Conservation (phyloP, 352 stramenopile genomes). For the Plasmopara viticola region DNA sequence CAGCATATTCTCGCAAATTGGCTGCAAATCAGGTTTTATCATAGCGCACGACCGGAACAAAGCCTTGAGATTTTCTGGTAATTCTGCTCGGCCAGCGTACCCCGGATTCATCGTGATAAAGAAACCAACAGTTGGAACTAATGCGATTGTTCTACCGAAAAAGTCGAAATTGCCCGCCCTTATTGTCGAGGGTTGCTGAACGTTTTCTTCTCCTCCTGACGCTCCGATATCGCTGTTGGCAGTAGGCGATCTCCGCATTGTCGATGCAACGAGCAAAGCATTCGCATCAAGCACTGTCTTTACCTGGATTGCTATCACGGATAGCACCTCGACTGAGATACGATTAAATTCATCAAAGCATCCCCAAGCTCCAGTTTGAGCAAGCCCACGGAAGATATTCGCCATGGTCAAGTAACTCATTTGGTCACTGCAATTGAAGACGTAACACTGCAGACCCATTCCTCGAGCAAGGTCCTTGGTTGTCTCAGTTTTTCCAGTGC, state of each 20-base stretch:
- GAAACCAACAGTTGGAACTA: conserved; percentile 83
- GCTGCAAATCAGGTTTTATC: conserved; percentile 88
- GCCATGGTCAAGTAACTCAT: conserved; percentile 96
- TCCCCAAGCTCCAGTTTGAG: conserved; percentile 93
- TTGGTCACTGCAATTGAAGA: conserved; percentile 86
- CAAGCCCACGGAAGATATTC: conserved; percentile 92
- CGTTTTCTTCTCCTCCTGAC: conserved; percentile 14
- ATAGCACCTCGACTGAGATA: conserved; percentile 95
- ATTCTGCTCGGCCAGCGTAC: conserved; percentile 86
- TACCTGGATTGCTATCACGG: conserved; percentile 95
- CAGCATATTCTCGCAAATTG: conserved; percentile 94
- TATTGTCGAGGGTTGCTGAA: conserved; percentile 30
- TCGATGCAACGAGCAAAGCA: conserved; percentile 18
- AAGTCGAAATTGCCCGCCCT: conserved; percentile 78
- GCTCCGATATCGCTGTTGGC: conserved; percentile 6
- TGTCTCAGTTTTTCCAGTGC: conserved; percentile 85
- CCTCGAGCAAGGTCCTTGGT: conserved; percentile 76
- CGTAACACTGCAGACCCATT: conserved; percentile 77
- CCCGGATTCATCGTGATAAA: conserved; percentile 95
- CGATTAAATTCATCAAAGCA: conserved; percentile 97
- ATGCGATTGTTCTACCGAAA: conserved; percentile 79
- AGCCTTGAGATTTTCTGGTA: conserved; percentile 91
- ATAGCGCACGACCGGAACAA: conserved; percentile 90
- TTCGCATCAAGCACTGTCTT: conserved; percentile 94
- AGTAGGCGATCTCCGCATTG: conserved; percentile 10